phyloP scores from a whole-genome alignment of 805 yeast species.

The Candida insectalens region DNA sequence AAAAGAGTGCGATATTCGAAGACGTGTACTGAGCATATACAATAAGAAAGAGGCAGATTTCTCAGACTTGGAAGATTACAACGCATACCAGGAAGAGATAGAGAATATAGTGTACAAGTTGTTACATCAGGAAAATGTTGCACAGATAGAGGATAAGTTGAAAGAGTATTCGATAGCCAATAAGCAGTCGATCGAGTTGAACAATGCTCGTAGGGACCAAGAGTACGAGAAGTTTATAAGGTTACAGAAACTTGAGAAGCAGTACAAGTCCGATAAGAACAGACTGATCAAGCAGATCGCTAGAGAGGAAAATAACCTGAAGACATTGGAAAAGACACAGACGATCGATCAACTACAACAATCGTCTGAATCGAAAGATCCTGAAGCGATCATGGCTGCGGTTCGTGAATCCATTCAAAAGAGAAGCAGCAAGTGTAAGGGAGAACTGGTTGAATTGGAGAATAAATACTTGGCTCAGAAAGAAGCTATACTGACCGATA shows the following conservation, averaged over 20 bases:
- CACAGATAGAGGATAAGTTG: slow-evolving; percentile 55
- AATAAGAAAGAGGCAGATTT: slow-evolving; percentile 78
- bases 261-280: slow-evolving; percentile 58
- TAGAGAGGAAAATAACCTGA: slow-evolving; percentile 37
- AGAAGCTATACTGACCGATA: slow-evolving; percentile 17
- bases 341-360: slow-evolving; percentile 39
- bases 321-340: slow-evolving; percentile 40
- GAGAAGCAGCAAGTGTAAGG: slow-evolving; percentile 55
- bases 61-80: slow-evolving; percentile 45
- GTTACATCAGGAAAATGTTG: slow-evolving; percentile 59
- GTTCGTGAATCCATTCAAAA: slow-evolving; percentile 46
- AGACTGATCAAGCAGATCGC: slow-evolving; percentile 51
- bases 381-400: slow-evolving; percentile 38
- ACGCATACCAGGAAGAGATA: slow-evolving; percentile 72
- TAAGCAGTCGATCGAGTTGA: slow-evolving; percentile 64
- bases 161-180: slow-evolving; percentile 65
- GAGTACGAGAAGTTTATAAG: slow-evolving; percentile 58
- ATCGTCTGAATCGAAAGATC: slow-evolving; percentile 23
- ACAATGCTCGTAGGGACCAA: slow-evolving; percentile 61
- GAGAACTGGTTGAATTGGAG: slow-evolving; percentile 36
- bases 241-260: slow-evolving; percentile 61
- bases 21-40: slow-evolving; percentile 64
- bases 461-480: slow-evolving; percentile 19
- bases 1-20: slow-evolving; percentile 84
- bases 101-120: slow-evolving; percentile 76